Base-by-base conservation (phyloP, 768 basidiomycete genomes). In the Russula olivacea region DNA sequence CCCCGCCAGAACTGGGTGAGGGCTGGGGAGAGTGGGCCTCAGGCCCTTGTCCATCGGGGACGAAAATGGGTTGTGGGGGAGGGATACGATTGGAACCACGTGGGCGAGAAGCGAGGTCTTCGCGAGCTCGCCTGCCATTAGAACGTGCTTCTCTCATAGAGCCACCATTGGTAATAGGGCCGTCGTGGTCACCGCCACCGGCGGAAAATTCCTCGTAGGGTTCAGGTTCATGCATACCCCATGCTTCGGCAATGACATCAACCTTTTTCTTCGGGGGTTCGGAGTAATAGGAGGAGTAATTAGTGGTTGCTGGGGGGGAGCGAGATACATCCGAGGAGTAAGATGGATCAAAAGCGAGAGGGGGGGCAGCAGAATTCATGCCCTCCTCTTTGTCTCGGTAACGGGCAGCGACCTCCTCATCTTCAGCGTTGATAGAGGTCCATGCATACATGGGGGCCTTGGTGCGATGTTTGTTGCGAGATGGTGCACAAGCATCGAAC, bases 201-300 rank as follows among this genome's bases (percentile, higher is more conserved):
- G 90, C 91, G 66, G 84, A 89, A 71, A 93, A 94, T 69, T 94
- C 91, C 69, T 94, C 91, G 69, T 82, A 93, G 8, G 92, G 92
- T 71, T 94, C 92, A 5, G 92, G 92, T 69, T 93, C 92, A 68
- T 92, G 89, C 55, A 91, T 91, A 41, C 92, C 92, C 92, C 92
- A 93, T 1, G 92, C 92, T 74, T 93, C 92, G 51, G 91, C 91
- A 62, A 94, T 86, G 41, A 89, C 90, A 68, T 93, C 90, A 38
- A 89, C 86, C 71, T 90, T 90, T 75, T 89, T 91, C 83, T 91
- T 91, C 38, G 86, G 83, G 10, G 82, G 81, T 63, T 83, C 80
- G 58, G 73, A 72, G 70, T 77, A 78, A 48, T 71, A 68, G 23
- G 52, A 60, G 51, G 66, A 2, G 41, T 61, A 61, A 38, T 58